Percentiles rank a stretch among this genome's conserved stretches.
Evolutionary conservation across 1,139 yeast genomes (phyloP).

Genomic region (Yamadazyma conglobata): DNA sequence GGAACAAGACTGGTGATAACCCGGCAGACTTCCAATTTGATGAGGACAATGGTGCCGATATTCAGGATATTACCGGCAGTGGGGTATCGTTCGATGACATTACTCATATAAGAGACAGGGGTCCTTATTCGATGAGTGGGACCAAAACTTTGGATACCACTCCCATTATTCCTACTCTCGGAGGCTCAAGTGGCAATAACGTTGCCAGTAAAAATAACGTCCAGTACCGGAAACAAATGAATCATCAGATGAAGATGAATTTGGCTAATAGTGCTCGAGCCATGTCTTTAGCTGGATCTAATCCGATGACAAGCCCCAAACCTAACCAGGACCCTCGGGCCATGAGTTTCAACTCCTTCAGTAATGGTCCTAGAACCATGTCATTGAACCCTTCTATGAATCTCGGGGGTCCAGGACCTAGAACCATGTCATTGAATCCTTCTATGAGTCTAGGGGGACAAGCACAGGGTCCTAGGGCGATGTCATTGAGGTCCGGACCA

Average conservation of each 20-base stretch:
- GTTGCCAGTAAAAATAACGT: slow-evolving; percentile 36
- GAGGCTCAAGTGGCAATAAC: slow-evolving; percentile 19
- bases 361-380: slow-evolving; percentile 24
- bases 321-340: slow-evolving; percentile 41
- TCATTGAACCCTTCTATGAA: slow-evolving; percentile 18
- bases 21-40: slow-evolving; percentile 38
- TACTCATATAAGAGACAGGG: slow-evolving; percentile 58
- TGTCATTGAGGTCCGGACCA: slow-evolving; percentile 54
- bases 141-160: slow-evolving; percentile 50
- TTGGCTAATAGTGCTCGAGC: slow-evolving; percentile 48
- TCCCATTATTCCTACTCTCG: slow-evolving; percentile 70
- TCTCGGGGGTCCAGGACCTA: too few species aligned
- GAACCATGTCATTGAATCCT: slow-evolving; percentile 15
- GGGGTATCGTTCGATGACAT: slow-evolving; percentile 62
- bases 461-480: slow-evolving; percentile 44
- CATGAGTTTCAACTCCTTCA: slow-evolving; percentile 49
- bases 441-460: slow-evolving; percentile 1
- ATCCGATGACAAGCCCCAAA: slow-evolving; percentile 24
- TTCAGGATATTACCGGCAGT: slow-evolving; percentile 36
- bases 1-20: slow-evolving; percentile 35
- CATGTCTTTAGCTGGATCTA: slow-evolving; percentile 38
- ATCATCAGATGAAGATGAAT: slow-evolving; percentile 61
- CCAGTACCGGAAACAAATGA: slow-evolving; percentile 67
- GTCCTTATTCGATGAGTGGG: slow-evolving; percentile 51
- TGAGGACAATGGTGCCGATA: slow-evolving; percentile 52